Evolutionary conservation across 2,329 filamentous ascomycete species (phyloP).

Genomic region (Escovopsis sp.): DNA sequence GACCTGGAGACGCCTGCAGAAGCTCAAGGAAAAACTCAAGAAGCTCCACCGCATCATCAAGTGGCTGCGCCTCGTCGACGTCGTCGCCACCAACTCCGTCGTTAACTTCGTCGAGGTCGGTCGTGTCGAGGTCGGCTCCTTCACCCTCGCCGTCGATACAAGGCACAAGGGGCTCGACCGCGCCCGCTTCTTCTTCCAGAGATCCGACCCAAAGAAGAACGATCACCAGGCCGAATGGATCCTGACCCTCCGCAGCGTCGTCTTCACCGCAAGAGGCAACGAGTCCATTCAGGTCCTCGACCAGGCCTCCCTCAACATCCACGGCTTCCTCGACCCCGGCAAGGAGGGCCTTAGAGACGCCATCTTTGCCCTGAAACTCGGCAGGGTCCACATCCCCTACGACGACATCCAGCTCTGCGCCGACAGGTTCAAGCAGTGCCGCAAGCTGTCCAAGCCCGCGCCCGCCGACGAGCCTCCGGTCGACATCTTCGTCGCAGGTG

Average conservation of each 20-base stretch:
- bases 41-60: constrained; percentile 71
- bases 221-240: constrained; percentile 83
- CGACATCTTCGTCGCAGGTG: no score
- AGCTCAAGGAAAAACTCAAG: constrained; percentile 74
- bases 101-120: constrained; percentile 69
- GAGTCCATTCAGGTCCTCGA: constrained; percentile 84
- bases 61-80: constrained; percentile 79
- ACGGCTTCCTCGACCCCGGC: constrained; percentile 76
- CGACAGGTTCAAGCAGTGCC: constrained; percentile 36
- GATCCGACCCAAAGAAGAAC: constrained; percentile 42
- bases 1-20: constrained; percentile 68
- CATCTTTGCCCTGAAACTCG: constrained; percentile 78
- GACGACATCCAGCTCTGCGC: constrained; percentile 63
- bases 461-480: constrained; percentile 2
- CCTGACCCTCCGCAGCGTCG: constrained; percentile 65
- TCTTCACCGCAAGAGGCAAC: constrained; percentile 73
- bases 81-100: constrained; percentile 69
- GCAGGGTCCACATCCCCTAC: constrained; percentile 76
- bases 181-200: constrained; percentile 74
- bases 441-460: constrained; percentile 20
- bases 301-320: constrained; percentile 74
- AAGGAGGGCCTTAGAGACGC: constrained; percentile 80
- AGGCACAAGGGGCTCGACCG: constrained; percentile 82
- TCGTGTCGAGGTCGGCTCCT: constrained; percentile 66
- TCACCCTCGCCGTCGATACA: constrained; percentile 82